Conservation (phyloP, 1,284 basidiomycete species). For the Apiotrichum gracile region DNA sequence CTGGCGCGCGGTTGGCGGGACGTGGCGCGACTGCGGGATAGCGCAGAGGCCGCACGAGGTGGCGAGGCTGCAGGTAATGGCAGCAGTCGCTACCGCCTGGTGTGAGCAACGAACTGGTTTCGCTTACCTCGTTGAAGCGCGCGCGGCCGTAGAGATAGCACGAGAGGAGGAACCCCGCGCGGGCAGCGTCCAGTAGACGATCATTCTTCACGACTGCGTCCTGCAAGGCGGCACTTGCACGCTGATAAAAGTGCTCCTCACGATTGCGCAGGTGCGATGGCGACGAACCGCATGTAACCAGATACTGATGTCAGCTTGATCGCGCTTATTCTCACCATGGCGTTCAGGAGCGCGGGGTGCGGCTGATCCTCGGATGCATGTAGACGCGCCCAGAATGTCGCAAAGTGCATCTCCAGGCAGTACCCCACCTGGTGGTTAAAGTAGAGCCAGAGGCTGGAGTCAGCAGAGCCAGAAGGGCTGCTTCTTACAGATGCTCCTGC, state of each 20-base stretch:
- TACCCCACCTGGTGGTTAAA: constrained; percentile 19
- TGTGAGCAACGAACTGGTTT: not conserved
- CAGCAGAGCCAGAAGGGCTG: not conserved
- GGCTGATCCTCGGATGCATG: constrained; percentile 14
- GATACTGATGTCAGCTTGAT: constrained; percentile 4
- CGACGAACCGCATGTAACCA: constrained; percentile 11
- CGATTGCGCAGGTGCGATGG: constrained; percentile 5
- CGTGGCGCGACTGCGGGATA: constrained; percentile 6
- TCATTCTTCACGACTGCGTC: constrained; percentile 2
- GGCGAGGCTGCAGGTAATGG: constrained; percentile 2
- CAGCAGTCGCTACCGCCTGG: not conserved
- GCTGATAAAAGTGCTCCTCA: constrained; percentile 5
- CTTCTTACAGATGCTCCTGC: constrained; percentile 14
- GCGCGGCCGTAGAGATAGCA: constrained; percentile 6
- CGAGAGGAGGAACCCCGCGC: constrained; percentile 5
- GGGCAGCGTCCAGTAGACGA: constrained; percentile 10
- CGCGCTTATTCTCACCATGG: constrained; percentile 10
- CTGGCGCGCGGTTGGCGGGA: not conserved
- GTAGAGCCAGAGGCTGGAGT: constrained; percentile 16
- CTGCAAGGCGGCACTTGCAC: constrained; percentile 1
- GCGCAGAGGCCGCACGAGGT: constrained; percentile 7
- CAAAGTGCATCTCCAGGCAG: constrained; percentile 19
- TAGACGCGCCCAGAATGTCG: constrained; percentile 14
- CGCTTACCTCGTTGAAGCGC: not conserved
- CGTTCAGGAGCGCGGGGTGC: constrained; percentile 20